phyloP scores from a whole-genome alignment of 2,329 filamentous ascomycete species.

The Penicillium sp. region DNA sequence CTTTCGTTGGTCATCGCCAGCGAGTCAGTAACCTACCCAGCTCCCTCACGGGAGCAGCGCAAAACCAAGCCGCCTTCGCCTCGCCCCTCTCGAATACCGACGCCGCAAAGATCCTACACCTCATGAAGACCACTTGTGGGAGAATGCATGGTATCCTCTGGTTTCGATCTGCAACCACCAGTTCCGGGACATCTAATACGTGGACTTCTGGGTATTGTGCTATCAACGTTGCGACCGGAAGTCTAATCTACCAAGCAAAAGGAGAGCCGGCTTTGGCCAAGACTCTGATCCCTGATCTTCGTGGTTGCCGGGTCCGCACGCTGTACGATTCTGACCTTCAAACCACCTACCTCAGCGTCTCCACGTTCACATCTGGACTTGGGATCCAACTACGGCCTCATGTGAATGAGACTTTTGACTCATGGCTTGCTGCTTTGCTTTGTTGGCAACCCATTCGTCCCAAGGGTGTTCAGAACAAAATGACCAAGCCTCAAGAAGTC shows the following conservation, averaged over 20 bases:
- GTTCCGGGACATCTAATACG: conserved; percentile 40
- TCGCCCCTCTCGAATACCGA: conserved; percentile 42
- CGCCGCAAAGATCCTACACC: conserved; percentile 45
- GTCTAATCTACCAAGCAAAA: conserved; percentile 48
- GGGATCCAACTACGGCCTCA: conserved; percentile 47
- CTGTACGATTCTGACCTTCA: conserved; percentile 45
- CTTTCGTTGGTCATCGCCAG: conserved; percentile 34
- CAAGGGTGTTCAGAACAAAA: conserved; percentile 48
- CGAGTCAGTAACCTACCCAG: conserved; percentile 33
- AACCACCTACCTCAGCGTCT: conserved; percentile 46
- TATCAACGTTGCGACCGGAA: conserved; percentile 49
- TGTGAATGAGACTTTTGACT: conserved; percentile 49
- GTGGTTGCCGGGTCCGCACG: conserved; percentile 47
- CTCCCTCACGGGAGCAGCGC: conserved; percentile 23
- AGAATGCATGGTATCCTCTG: conserved; percentile 51
- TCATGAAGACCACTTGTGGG: conserved; percentile 51
- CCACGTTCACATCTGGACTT: conserved; percentile 45
- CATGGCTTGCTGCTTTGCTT: conserved; percentile 49
- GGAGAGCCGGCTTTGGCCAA: conserved; percentile 46
- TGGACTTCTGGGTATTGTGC: conserved; percentile 50
- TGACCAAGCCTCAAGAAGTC: conserved; percentile 46
- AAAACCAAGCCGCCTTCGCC: conserved; percentile 28
- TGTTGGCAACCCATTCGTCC: conserved; percentile 50
- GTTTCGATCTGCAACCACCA: conserved; percentile 42
- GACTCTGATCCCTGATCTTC: conserved; percentile 47